Conservation (phyloP, 768 basidiomycete species). For the Rubroboletus satanas region DNA sequence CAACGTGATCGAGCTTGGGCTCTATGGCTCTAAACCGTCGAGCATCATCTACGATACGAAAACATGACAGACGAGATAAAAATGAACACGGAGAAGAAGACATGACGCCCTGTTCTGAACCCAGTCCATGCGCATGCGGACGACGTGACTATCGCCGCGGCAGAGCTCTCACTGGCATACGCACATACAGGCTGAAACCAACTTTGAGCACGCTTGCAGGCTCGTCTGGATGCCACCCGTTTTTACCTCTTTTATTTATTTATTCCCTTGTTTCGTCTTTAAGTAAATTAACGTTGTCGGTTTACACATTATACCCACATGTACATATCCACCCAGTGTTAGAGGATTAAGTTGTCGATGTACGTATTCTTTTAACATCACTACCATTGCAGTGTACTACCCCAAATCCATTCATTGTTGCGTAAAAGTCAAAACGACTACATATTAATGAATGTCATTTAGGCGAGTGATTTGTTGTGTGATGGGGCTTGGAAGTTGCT, state of each 20-base stretch:
- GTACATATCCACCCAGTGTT: neutral
- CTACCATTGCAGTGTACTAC: neutral
- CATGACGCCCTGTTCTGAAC: neutral
- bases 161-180: neutral
- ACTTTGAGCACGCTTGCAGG: neutral
- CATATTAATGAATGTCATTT: no score
- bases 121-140: neutral
- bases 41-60: constrained; percentile 3
- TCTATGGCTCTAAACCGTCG: constrained; percentile 1
- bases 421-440: no score
- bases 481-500: no score
- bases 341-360: neutral
- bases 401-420: neutral
- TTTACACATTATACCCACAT: constrained; percentile 1
- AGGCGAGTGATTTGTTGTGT: no score
- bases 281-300: no score
- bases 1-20: constrained; percentile 12
- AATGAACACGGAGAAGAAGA: neutral
- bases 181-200: neutral
- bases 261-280: neutral
- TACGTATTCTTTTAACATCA: neutral
- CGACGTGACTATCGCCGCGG: neutral
- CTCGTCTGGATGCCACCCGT: neutral
- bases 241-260: neutral
- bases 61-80: neutral